A percentile compares a stretch with the other conserved stretches of the same genome.
phyloP scores from a whole-genome alignment of 2,329 filamentous ascomycete species.

The Paracamarosporium sp. region DNA sequence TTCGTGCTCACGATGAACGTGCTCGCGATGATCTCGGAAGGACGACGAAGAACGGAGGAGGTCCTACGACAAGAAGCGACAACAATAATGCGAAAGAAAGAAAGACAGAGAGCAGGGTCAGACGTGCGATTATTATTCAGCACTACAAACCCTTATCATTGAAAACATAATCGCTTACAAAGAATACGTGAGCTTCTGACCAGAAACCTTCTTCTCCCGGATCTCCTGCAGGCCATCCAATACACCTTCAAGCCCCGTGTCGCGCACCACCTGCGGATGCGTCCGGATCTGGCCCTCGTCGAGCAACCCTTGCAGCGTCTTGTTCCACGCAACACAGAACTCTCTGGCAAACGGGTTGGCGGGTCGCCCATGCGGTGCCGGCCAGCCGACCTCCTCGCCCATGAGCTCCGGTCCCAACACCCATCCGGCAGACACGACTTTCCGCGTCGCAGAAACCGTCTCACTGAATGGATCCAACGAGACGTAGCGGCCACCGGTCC shows the following conservation, averaged over 20 bases:
- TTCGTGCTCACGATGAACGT: no score
- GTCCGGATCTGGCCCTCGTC: background rate
- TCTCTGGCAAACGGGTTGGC: conserved; percentile 4
- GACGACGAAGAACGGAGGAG: no score
- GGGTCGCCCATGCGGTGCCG: conserved; percentile 3
- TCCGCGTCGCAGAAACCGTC: conserved; percentile 8
- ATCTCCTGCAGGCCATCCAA: conserved; percentile 9
- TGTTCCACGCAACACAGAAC: conserved; percentile 1
- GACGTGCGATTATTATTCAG: no score
- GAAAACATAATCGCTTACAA: no score
- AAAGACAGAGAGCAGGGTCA: no score
- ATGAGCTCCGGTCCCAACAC: conserved; percentile 19
- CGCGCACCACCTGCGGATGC: conserved; percentile 6
- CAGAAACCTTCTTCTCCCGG: conserved; percentile 6
- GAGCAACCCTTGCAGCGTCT: conserved; percentile 9
- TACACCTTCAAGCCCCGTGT: background rate
- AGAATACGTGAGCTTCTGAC: conserved; percentile 4
- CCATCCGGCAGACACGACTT: conserved; percentile 18
- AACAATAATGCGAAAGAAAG: no score
- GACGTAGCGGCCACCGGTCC: conserved; percentile 25
- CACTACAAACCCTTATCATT: no score
- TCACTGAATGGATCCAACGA: conserved; percentile 20
- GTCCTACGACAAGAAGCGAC: no score
- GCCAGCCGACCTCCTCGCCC: conserved; percentile 15
- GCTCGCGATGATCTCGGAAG: no score